phyloP scores from a whole-genome alignment of 2,329 filamentous ascomycete genomes.

The Monilinia laxa region DNA sequence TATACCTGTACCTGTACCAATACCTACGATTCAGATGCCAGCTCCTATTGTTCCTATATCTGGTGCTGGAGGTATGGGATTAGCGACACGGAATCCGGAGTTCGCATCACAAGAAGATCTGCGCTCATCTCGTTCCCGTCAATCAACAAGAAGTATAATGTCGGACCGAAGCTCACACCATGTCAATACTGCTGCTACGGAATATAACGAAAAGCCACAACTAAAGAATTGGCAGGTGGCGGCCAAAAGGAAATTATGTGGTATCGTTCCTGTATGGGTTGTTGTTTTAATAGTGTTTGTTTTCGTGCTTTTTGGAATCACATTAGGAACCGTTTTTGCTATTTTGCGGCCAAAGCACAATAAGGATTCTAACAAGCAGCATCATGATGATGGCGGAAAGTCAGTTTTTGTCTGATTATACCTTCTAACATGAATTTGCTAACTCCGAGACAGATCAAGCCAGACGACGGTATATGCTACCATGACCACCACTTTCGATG shows the following conservation, averaged over 20 bases:
- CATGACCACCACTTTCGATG: conserved; percentile 48
- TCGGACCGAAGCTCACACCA: conserved; percentile 54
- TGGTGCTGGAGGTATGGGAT: conserved; percentile 61
- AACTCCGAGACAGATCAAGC: not conserved
- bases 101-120: conserved; percentile 60
- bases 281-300: conserved; percentile 54
- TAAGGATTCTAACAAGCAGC: conserved; percentile 12
- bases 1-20: conserved; percentile 22
- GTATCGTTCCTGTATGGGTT: conserved; percentile 62
- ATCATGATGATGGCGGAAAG: conserved; percentile 23
- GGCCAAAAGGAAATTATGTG: conserved; percentile 56
- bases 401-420: conserved; percentile 27
- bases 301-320: conserved; percentile 57
- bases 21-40: conserved; percentile 32
- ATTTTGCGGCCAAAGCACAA: conserved; percentile 33
- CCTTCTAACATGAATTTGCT: not conserved
- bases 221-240: conserved; percentile 53
- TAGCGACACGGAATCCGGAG: conserved; percentile 61
- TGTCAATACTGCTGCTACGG: conserved; percentile 52
- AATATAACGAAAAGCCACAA: conserved; percentile 49
- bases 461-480: conserved; percentile 26
- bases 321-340: conserved; percentile 49
- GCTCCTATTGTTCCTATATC: conserved; percentile 21
- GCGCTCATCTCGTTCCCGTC: conserved; percentile 50
- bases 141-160: conserved; percentile 52